These are phyloP conservation scores for Leptoxyphium fumago DNA, from an alignment of 2,329 filamentous ascomycete species.

Conservation along the genomic window DNA sequence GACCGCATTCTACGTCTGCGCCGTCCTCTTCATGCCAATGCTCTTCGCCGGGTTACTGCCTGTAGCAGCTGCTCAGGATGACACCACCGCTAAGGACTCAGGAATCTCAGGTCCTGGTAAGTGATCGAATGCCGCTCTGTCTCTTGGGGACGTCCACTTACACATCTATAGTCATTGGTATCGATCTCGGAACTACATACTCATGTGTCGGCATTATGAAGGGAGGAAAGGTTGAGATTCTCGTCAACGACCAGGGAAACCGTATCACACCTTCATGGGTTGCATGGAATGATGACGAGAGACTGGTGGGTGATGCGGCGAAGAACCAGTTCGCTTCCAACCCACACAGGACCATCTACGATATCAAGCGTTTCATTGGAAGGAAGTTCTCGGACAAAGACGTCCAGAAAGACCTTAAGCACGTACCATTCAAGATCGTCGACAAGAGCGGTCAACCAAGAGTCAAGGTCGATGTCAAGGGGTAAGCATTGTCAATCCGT, in stretches of 20 bases:
- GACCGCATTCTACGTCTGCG: constrained; percentile 79
- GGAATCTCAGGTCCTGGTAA: constrained; percentile 53
- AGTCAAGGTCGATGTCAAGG: constrained; percentile 58
- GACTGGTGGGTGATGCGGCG: constrained; percentile 89
- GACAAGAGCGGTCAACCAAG: constrained; percentile 82
- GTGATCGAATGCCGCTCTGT: constrained; percentile 4
- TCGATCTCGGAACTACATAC: constrained; percentile 83
- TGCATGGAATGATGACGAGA: constrained; percentile 76
- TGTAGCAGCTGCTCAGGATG: constrained; percentile 49
- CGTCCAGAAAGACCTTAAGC: constrained; percentile 87
- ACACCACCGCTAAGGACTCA: constrained; percentile 49
- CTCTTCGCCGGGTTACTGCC: constrained; percentile 56
- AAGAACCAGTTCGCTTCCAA: constrained; percentile 68
- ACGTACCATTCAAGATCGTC: constrained; percentile 93
- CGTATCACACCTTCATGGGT: constrained; percentile 63
- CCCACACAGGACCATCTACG: constrained; percentile 34
- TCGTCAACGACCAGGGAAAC: constrained; percentile 94
- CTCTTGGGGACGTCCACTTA: constrained; percentile 2
- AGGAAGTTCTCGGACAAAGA: constrained; percentile 49
- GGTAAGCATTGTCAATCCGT: constrained; percentile 20
- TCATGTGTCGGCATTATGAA: constrained; percentile 91
- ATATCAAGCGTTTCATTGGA: constrained; percentile 37
- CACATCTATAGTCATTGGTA: constrained; percentile 60
- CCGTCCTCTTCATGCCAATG: constrained; percentile 73
- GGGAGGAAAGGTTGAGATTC: constrained; percentile 86